Evolutionary conservation across 1,139 yeast species (phyloP), one percentile per base, ranked within the genome.

Genomic region (Protomyces inundatus): DNA sequence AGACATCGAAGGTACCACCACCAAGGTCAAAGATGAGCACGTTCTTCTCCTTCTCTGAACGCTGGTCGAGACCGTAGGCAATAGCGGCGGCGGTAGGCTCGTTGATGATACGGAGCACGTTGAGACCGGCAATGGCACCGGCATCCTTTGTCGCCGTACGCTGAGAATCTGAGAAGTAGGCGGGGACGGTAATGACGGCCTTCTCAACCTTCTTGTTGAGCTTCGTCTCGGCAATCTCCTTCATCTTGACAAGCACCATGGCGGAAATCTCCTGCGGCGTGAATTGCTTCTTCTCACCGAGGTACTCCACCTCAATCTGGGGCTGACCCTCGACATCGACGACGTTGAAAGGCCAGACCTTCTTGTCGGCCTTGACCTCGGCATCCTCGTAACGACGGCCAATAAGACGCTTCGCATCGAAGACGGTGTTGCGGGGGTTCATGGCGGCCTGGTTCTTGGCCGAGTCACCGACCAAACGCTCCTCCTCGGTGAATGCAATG

Each of bases 71-170:
- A 86, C 97, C 97, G 86, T 90, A 90, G 77, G 97, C 97, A 83
- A 90, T 89, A 75, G 97, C 97, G 76, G 97, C 97, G 73, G 97
- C 97, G 72, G 97, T 90, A 77, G 97, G 97, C 84, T 90, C 97
- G 87, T 90, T 90, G 77, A 90, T 90, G 81, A 90, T 90, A 82
- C 97, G 88, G 80, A 90, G 84, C 77, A 90, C 97, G 86, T 90
- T 88, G 78, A 90, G 86, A 78, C 97, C 97, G 73, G 97, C 88
- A 82, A 90, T 90, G 82, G 93, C 88, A 86, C 97, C 97, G 74
- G 97, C 97, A 80, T 90, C 96, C 85, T 90, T 90, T 84, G 97
- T 90, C 73, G 97, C 96, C 82, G 90, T 96, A 83, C 97, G 88
- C 83, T 90, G 97, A 75, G 96, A 88, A 79, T 90, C 97, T 82